These are phyloP conservation scores for Yarrowia keelungensis DNA, from an alignment of 805 yeast genomes.

Conservation along the genomic window DNA sequence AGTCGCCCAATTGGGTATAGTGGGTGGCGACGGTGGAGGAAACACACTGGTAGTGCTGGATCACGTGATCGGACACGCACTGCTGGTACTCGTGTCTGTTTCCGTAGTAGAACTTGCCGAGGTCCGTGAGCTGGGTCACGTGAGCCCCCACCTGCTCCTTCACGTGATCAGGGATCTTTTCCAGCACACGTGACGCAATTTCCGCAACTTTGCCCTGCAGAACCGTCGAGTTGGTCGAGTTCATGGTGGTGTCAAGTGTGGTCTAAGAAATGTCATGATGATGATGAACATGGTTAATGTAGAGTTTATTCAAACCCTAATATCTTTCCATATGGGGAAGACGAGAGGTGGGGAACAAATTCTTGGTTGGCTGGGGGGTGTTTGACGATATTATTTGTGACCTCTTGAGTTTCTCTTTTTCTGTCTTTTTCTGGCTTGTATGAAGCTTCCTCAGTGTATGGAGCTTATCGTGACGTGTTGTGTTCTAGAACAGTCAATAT, in stretches of 20 bases:
- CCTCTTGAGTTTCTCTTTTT: too few species aligned
- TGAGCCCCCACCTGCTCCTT: not conserved
- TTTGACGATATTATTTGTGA: too few species aligned
- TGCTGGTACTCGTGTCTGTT: not conserved
- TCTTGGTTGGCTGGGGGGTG: too few species aligned
- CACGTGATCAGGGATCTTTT: constrained; percentile 25
- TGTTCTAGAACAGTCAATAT: too few species aligned
- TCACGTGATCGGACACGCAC: not conserved
- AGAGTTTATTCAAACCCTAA: too few species aligned
- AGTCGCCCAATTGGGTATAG: constrained; percentile 5
- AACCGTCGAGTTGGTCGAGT: constrained; percentile 9
- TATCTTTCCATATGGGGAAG: too few species aligned
- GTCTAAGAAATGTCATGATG: not conserved
- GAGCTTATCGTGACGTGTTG: too few species aligned
- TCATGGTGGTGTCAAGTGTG: not conserved
- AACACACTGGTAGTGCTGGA: not conserved
- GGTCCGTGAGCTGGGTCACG: not conserved
- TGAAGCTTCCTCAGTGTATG: too few species aligned
- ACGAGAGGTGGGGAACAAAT: too few species aligned
- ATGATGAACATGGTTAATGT: not conserved
- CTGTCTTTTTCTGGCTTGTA: too few species aligned
- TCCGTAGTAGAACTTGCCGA: constrained; percentile 14
- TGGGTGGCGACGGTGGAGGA: not conserved
- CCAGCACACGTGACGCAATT: constrained; percentile 19
- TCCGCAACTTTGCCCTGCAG: constrained; percentile 5